These are phyloP conservation scores for Aspergillus sergii DNA, from an alignment of 2,329 filamentous ascomycete species.

Conservation along the genomic window DNA sequence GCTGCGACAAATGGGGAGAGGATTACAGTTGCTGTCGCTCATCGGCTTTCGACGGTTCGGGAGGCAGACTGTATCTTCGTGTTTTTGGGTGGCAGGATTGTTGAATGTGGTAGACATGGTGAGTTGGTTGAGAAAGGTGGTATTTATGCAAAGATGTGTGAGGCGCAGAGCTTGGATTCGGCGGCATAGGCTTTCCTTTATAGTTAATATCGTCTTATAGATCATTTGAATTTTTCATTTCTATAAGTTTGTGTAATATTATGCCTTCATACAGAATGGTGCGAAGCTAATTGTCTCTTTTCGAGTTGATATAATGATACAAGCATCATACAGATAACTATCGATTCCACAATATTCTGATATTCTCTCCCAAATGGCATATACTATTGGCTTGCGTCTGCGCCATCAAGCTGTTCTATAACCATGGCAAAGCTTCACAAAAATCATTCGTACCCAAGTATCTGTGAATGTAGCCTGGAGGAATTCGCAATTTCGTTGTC, in stretches of 20 bases:
- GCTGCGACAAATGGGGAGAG: slow-evolving; percentile 27
- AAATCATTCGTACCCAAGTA: neutral
- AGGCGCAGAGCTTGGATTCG: slow-evolving; percentile 38
- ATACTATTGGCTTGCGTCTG: neutral
- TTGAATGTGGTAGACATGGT: slow-evolving; percentile 45
- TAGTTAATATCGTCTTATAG: neutral
- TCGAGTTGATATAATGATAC: neutral
- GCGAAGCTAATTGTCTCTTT: neutral
- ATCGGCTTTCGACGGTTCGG: slow-evolving; percentile 30
- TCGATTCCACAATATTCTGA: neutral
- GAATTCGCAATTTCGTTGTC: neutral
- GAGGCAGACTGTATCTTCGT: slow-evolving; percentile 77
- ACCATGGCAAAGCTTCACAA: neutral
- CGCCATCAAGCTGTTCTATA: neutral
- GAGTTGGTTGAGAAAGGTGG: slow-evolving; percentile 39
- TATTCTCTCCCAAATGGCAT: neutral
- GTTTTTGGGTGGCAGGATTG: slow-evolving; percentile 43
- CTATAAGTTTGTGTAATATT: neutral
- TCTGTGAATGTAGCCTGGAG: neutral
- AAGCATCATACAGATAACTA: neutral
- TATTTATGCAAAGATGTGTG: slow-evolving; percentile 46
- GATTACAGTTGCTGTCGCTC: slow-evolving; percentile 31
- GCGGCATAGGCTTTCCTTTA: neutral
- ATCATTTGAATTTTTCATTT: neutral
- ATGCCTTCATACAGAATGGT: neutral